Percentiles rank a stretch among this genome's conserved stretches.
These are phyloP conservation scores for Nakazawaea ishiwadae DNA, from an alignment of 805 yeast species.

Conservation along the genomic window DNA sequence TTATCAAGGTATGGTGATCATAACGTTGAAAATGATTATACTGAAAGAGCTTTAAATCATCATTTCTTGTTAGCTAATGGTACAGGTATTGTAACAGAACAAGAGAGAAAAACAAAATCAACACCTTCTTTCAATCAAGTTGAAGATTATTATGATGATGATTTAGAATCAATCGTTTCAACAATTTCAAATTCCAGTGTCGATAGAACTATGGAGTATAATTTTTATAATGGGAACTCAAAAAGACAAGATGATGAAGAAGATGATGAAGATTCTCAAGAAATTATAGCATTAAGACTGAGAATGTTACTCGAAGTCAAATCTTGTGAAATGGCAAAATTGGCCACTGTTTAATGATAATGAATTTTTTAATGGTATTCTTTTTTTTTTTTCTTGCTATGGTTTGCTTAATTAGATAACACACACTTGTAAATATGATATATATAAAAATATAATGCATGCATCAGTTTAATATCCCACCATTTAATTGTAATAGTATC, in stretches of 20 bases:
- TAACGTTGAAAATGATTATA: background rate
- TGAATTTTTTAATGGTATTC: background rate
- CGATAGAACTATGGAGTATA: background rate
- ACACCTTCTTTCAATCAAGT: background rate
- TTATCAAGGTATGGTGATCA: background rate
- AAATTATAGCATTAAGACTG: constrained; percentile 4
- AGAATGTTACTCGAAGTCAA: constrained; percentile 10
- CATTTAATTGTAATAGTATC: too few species aligned
- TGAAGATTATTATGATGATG: background rate
- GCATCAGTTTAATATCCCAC: too few species aligned
- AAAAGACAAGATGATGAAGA: constrained; percentile 8
- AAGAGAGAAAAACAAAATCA: background rate
- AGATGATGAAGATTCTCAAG: constrained; percentile 6
- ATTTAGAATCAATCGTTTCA: background rate
- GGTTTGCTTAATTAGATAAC: background rate
- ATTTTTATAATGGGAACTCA: background rate
- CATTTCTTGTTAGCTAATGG: constrained; percentile 10
- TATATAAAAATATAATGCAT: too few species aligned
- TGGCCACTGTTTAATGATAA: background rate
- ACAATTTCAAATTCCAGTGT: background rate
- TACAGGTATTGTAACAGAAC: constrained; percentile 7
- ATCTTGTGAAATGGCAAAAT: constrained; percentile 8
- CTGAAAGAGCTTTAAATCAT: background rate
- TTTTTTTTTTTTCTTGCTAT: background rate
- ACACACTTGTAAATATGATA: too few species aligned